Base-by-base conservation (phyloP, 306 rosid genomes). In the Senna tora region DNA sequence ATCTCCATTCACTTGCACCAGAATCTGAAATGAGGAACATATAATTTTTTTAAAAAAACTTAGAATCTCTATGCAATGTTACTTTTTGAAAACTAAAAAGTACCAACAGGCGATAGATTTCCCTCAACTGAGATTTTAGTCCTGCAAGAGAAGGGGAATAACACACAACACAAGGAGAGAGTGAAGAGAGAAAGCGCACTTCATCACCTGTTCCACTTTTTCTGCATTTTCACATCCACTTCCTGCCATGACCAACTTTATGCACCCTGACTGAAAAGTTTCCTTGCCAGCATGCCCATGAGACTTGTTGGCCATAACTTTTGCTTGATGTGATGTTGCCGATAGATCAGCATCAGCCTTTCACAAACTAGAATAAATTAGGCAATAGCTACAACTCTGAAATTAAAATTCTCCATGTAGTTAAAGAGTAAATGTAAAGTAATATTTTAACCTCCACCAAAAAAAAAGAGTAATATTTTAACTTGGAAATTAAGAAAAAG, bases 301-400 rank as follows among this genome's bases (percentile, higher is more conserved):
- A 32, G 79, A 33, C 72, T 75, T 74, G 72, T 66, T 65, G 43
- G 61, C 62, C 55, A 3, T 38, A 64, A 15, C 82, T 82, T 87
- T 82, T 6, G 80, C 55, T 87, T 80, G 92, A 77, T 78, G 77
- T 30, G 95, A 81, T 72, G 80, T 87, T 19, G 67, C 81, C 81
- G 95, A 80, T 84, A 87, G 81, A 78, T 87, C 87, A 77, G 83
- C 88, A 83, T 88, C 95, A 81, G 79, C 95, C 97, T 91, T 84
- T 81, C 82, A 91, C 74, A 91, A 87, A 77, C 79, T 78, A 85
- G 67, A 84, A 85, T 34, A 69, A 64, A 88, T 84, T 84, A 78
- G 86, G 71, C 65, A 63, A 65, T 62, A 73, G 77, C 76, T 67
- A 79, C 65, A 15, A 79, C 65, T 60, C 71, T 67, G 34, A 25